Percentiles rank a stretch among this genome's conserved stretches.
These are phyloP conservation scores for Ceratocystis ficicola DNA, from an alignment of 2,329 filamentous ascomycete genomes.

Conservation along the genomic window DNA sequence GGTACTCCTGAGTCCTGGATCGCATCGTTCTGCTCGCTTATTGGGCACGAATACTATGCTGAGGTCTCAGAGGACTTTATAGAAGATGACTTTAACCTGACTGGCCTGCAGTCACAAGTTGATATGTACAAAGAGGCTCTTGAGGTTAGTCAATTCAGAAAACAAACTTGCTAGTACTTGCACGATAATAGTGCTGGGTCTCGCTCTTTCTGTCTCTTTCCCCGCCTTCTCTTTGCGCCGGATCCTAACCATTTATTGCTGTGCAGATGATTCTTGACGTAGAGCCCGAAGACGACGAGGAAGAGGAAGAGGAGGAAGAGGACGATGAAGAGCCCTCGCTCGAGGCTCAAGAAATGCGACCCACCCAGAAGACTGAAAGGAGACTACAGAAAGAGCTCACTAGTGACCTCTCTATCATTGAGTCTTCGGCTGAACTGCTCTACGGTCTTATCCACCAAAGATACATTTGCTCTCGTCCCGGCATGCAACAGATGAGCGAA, in stretches of 20 bases:
- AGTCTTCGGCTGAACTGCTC: slow-evolving; percentile 93
- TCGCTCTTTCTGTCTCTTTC: no score
- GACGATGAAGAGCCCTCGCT: slow-evolving; percentile 54
- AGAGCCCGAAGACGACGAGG: slow-evolving; percentile 88
- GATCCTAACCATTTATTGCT: slow-evolving; percentile 23
- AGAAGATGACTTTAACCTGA: slow-evolving; percentile 98
- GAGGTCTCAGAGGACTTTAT: slow-evolving; percentile 99
- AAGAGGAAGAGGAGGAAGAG: slow-evolving; percentile 66
- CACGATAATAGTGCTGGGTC: no score
- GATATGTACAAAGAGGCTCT: slow-evolving; percentile 98
- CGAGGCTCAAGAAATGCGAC: slow-evolving; percentile 43
- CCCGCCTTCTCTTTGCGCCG: neutral
- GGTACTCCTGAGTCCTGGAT: slow-evolving; percentile 82
- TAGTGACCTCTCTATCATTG: slow-evolving; percentile 87
- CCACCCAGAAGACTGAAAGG: slow-evolving; percentile 42
- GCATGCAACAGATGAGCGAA: slow-evolving; percentile 98
- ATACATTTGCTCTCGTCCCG: slow-evolving; percentile 90
- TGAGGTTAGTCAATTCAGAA: slow-evolving; percentile 42
- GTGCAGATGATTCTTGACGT: slow-evolving; percentile 88
- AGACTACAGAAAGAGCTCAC: slow-evolving; percentile 74
- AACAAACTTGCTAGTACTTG: slow-evolving; percentile 1
- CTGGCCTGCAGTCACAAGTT: slow-evolving; percentile 85
- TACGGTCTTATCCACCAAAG: slow-evolving; percentile 97
- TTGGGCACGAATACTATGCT: slow-evolving; percentile 97
- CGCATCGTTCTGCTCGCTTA: slow-evolving; percentile 84